Base-by-base conservation (phyloP, 2,329 filamentous ascomycete genomes). In the Neurospora sp. region DNA sequence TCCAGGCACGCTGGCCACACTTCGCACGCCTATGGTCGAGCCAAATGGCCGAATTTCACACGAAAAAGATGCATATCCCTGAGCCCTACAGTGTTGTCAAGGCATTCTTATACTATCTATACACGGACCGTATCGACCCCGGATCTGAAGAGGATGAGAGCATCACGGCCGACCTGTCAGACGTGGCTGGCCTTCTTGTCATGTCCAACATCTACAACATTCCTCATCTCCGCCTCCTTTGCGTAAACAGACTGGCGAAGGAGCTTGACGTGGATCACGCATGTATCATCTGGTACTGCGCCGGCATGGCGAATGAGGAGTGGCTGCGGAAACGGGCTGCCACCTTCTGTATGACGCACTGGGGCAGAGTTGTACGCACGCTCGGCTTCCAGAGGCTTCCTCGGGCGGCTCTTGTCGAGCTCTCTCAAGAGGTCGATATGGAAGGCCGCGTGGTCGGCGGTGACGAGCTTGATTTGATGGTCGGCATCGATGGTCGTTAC, bases 131-230 rank as follows among this genome's bases (percentile, higher is more conserved):
- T 75, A 97, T 99, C 74, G 84, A 88, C 73, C 81, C 83, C 58
- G 79, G 69, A 33, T 72, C 84, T 36, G 80, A 82, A n/a, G 82
- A 84, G 66, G 83, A 82, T 15, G 83, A 84, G 17, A 73, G 76
- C 66, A 89, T 94, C 42, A 93, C 96, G 81, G 87, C 88, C 0
- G 86, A 90, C 67, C 87, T 97, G 23, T 88, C 90, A 38, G 94
- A 97, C 75, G 93, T 98, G 15, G 95, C 96, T 0, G 95, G 96
- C 9, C 89, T 99, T 80, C 86, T 99, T 3, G 95, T 99, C 73
- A 96, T 99, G 92, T 93, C 93, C 62, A 97, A 98, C 79, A 92
- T 98, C 66, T 99, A 99, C 82, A 95, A 97, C 78, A 96, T 99
- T 82, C 94, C 94, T 1, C 93, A 96, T 74, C 88, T 99, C 33